Conservation (phyloP, 148 eudicot species). For the Chenopodium suecicum region DNA sequence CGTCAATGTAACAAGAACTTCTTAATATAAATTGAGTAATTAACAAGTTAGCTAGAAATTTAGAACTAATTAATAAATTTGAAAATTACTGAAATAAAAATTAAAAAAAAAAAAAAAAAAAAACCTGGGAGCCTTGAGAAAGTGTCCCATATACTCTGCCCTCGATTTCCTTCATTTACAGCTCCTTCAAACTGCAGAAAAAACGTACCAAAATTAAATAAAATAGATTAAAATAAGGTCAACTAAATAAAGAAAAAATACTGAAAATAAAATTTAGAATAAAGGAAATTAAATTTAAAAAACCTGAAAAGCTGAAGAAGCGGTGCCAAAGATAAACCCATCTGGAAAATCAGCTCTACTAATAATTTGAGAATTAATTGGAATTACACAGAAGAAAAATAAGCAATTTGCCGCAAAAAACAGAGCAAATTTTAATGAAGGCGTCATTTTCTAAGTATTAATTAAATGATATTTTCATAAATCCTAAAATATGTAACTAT, state of each 20-base stretch:
- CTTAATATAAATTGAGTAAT: no score
- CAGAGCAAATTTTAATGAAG: neutral
- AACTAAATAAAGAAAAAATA: neutral
- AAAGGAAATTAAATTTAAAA: no score
- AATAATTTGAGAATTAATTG: conserved; percentile 16
- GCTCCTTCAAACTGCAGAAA: conserved; percentile 91
- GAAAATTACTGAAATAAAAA: no score
- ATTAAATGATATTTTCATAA: neutral
- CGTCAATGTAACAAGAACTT: no score
- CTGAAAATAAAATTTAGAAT: neutral
- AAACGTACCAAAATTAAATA: neutral
- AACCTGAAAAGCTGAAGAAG: conserved; percentile 97
- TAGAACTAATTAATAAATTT: no score
- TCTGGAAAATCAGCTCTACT: conserved; percentile 65
- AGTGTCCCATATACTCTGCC: conserved; percentile 89
- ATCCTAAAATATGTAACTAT: neutral
- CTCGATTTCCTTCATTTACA: conserved; percentile 85
- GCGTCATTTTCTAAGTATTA: no score
- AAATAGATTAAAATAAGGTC: neutral
- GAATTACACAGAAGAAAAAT: neutral
- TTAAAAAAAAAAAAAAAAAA: neutral
- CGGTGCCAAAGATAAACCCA: conserved; percentile 86
- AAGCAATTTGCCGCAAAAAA: conserved; percentile 15
- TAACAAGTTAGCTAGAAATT: neutral
- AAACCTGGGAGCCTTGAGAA: conserved; percentile 61